A percentile compares a stretch with the other conserved stretches of the same genome.
phyloP scores from a whole-genome alignment of 306 rosid genomes.

The Cicer bijugum region DNA sequence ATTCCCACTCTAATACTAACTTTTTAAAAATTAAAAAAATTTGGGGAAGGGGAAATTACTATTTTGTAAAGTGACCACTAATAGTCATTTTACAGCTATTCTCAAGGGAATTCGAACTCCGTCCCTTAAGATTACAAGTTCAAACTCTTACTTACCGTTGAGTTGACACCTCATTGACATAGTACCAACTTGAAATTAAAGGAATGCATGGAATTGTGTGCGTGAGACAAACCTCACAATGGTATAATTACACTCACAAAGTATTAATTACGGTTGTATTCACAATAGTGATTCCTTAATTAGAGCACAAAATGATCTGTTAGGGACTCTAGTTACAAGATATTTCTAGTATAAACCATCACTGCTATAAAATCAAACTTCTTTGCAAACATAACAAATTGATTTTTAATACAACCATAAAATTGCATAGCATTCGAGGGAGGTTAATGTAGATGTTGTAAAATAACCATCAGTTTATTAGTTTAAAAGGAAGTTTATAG shows the following conservation, averaged over 20 bases:
- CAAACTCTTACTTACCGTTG: not conserved
- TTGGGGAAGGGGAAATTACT: not conserved
- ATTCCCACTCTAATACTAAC: not conserved
- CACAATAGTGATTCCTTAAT: constrained; percentile 21
- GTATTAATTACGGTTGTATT: not conserved
- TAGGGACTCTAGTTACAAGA: not conserved
- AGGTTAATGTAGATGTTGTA: constrained; percentile 31
- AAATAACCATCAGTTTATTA: constrained; percentile 16
- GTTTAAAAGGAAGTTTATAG: constrained; percentile 32
- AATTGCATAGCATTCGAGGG: constrained; percentile 22
- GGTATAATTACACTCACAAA: not conserved
- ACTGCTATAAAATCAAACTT: not conserved
- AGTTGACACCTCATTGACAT: not conserved
- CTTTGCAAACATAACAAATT: constrained; percentile 4
- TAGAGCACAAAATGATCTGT: constrained; percentile 24
- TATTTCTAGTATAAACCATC: constrained; percentile 13
- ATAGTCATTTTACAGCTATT: not conserved
- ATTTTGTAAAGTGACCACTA: not conserved
- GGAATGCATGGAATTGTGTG: constrained; percentile 18
- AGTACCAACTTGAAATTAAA: constrained; percentile 9
- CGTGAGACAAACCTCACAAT: constrained; percentile 10
- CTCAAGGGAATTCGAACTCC: not conserved
- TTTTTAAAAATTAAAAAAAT: not conserved
- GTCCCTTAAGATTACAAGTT: not conserved
- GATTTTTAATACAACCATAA: constrained; percentile 3